A percentile compares a stretch with the other conserved stretches of the same genome.
phyloP scores from a whole-genome alignment of 164 flowering plant genomes.

The Vitis riparia region DNA sequence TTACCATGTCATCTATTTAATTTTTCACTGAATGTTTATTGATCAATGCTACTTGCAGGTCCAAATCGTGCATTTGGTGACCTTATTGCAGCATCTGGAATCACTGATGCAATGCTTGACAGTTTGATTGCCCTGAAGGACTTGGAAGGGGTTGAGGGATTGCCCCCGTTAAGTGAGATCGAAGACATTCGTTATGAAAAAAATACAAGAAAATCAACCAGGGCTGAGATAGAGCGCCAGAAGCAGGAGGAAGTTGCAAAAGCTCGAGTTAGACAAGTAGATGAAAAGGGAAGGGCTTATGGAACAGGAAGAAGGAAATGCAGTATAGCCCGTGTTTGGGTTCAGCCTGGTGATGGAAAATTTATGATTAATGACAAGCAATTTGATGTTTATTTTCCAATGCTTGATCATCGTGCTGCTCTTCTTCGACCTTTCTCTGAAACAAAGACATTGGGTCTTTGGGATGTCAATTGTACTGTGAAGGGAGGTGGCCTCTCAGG shows the following conservation, averaged over 20 bases:
- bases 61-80: constrained; percentile 95
- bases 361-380: constrained; percentile 77
- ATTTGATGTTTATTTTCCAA: constrained; percentile 86
- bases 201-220: constrained; percentile 50
- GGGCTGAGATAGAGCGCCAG: constrained; percentile 76
- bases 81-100: constrained; percentile 87
- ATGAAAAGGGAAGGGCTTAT: constrained; percentile 92
- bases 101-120: constrained; percentile 89
- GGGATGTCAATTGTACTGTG: constrained; percentile 89
- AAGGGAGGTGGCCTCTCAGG: constrained; percentile 94
- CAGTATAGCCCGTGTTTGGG: constrained; percentile 93
- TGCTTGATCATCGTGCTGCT: constrained; percentile 89
- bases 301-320: constrained; percentile 97
- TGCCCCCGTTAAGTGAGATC: constrained; percentile 79
- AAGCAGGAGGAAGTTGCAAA: constrained; percentile 85
- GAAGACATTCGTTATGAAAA: constrained; percentile 74
- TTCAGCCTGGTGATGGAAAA: constrained; percentile 91
- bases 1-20: too few species aligned
- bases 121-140: constrained; percentile 85
- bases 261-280: constrained; percentile 76
- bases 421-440: constrained; percentile 89
- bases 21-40: not conserved
- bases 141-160: constrained; percentile 69
- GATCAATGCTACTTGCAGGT: constrained; percentile 43
- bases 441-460: constrained; percentile 88